phyloP scores from a whole-genome alignment of 2,329 filamentous ascomycete species.

The Fusarium sp. region DNA sequence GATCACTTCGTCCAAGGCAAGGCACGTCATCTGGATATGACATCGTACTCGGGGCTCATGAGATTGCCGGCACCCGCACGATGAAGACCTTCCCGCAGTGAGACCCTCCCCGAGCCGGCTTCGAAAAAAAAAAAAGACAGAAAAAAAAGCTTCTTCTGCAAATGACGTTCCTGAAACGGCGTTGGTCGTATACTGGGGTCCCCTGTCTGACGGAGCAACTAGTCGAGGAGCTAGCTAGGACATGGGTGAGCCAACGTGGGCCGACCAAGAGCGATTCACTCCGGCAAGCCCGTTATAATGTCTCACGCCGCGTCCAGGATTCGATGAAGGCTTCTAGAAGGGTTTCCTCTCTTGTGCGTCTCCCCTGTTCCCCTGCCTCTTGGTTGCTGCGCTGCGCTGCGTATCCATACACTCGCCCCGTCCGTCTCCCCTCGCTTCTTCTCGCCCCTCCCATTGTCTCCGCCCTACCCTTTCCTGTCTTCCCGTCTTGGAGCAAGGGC shows the following conservation, averaged over 20 bases:
- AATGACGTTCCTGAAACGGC: constrained; percentile 47
- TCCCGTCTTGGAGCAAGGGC: constrained; percentile 1
- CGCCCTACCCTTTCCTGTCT: constrained; percentile 15
- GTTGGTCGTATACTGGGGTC: constrained; percentile 35
- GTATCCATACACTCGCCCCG: constrained; percentile 7
- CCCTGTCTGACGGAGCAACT: constrained; percentile 32
- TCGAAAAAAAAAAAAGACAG: constrained; percentile 10
- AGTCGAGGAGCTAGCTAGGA: constrained; percentile 40
- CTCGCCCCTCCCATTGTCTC: constrained; percentile 16
- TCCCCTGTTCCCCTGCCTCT: constrained; percentile 12
- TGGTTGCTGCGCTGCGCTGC: background rate
- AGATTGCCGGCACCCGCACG: constrained; percentile 12
- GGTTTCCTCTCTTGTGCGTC: constrained; percentile 23
- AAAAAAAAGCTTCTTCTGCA: constrained; percentile 23
- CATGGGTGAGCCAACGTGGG: constrained; percentile 37
- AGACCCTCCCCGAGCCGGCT: background rate
- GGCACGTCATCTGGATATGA: constrained; percentile 22
- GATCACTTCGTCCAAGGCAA: constrained; percentile 24
- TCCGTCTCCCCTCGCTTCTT: constrained; percentile 5
- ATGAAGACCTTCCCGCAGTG: background rate
- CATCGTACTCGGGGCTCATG: background rate
- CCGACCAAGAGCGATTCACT: constrained; percentile 40
- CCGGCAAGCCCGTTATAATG: constrained; percentile 48
- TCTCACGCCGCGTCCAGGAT: constrained; percentile 42
- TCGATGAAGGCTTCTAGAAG: constrained; percentile 50